Conservation (phyloP, 1,284 basidiomycete species). For the Ceratobasidium sp. region DNA sequence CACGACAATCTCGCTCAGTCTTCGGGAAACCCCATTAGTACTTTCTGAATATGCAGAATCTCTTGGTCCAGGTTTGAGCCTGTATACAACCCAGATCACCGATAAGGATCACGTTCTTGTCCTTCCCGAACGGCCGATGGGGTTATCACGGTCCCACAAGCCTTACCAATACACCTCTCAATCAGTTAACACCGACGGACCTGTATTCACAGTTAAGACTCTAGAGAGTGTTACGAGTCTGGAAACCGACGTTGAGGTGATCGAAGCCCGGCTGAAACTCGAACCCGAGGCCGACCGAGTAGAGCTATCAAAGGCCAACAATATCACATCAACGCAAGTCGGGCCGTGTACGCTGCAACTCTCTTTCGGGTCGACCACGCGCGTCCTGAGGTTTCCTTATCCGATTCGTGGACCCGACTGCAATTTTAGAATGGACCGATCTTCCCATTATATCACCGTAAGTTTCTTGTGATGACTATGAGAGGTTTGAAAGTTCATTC, state of each 20-base stretch:
- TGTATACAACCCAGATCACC: background rate
- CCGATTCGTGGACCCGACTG: background rate
- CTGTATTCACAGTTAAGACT: background rate
- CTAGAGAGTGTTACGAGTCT: background rate
- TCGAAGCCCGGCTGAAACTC: background rate
- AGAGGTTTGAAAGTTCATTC: too few relatives aligned
- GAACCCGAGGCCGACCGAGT: background rate
- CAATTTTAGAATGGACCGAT: background rate
- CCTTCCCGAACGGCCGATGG: slow-evolving; percentile 18
- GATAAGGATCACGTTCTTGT: slow-evolving; percentile 10
- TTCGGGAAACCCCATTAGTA: background rate
- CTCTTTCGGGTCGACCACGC: background rate
- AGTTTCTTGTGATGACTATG: background rate
- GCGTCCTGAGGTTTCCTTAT: slow-evolving; percentile 2
- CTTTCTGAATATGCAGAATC: too few relatives aligned
- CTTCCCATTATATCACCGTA: background rate
- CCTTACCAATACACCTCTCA: background rate
- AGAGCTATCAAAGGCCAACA: background rate
- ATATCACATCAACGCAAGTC: background rate
- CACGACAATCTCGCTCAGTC: background rate
- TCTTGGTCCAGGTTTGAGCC: background rate
- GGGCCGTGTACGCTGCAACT: slow-evolving; percentile 16
- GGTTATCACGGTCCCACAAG: background rate
- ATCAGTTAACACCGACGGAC: background rate
- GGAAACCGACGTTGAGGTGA: background rate